Evolutionary conservation across 2,329 filamentous ascomycete genomes (phyloP), one percentile per base, ranked within the genome.

Genomic region (Orbilia oligospora): DNA sequence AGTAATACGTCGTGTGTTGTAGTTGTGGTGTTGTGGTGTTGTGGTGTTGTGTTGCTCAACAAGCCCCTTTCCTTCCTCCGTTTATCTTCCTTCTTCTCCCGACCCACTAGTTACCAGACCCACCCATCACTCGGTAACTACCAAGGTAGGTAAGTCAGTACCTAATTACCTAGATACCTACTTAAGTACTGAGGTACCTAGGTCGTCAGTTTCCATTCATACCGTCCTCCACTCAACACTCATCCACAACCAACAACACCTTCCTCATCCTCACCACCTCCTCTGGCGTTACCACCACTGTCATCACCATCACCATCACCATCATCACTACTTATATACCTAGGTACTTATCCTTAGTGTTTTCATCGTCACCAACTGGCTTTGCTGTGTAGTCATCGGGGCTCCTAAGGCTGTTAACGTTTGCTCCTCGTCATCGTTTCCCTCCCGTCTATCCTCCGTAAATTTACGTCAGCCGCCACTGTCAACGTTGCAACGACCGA

Each of bases 401-500:
- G 27, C 27, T 36, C 33, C 33, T 36, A 36, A 36, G 33, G 8
- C 33, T 9, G 33, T 36, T 12, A 9, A 36, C 33, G 33, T 44
- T 44, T 44, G 38, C n/a, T n/a, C 20, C 36, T 46, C 27, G 22
- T 20, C 56, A 16, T 63, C 38, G 51, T 18, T 64, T 46, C 56
- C 33, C 20, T 46, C 56, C 33, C 20, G 10, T 18, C n/a, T 46
- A 6, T 18, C 33, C 58, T 64, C 38, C 61, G 41, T 33, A 12
- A 22, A 49, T 65, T 61, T 61, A 61, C 56, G 56, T 61, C 56
- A 61, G 56, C 56, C 20, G 36, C 56, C 56, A 36, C 56, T 61
- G 56, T 44, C 56, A 61, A 36, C 56, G 2, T 20, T 16, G 16
- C 4, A 41, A 58, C 55, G 27, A 30, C 27, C 27, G 6, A 30